Evolutionary conservation across 331 rosid genomes (phyloP).

Genomic region (Stylosanthes scabra): DNA sequence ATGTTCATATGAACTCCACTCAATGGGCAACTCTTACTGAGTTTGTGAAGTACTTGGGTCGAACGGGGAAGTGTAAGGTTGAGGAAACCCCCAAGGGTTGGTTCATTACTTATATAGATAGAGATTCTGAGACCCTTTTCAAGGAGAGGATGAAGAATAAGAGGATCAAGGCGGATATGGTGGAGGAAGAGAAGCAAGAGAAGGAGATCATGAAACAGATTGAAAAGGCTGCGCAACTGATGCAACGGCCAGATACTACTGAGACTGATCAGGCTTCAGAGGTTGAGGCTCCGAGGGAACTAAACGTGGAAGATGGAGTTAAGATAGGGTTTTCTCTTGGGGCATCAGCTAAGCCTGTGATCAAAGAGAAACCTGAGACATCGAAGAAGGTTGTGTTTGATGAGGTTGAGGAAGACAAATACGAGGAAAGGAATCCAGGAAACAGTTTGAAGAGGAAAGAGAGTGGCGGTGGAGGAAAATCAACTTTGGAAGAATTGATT

Average conservation of each 20-base stretch:
- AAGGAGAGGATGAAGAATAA: constrained; percentile 81
- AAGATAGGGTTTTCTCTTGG: constrained; percentile 84
- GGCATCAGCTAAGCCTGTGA: constrained; percentile 45
- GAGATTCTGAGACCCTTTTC: constrained; percentile 75
- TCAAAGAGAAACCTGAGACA: constrained; percentile 55
- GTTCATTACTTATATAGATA: constrained; percentile 84
- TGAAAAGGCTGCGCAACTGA: constrained; percentile 65
- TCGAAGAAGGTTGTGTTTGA: constrained; percentile 56
- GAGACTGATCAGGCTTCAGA: constrained; percentile 49
- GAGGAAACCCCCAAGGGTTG: constrained; percentile 96
- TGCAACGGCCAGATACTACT: constrained; percentile 40
- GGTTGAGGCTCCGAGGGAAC: constrained; percentile 49
- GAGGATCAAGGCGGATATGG: constrained; percentile 66
- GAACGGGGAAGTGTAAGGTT: constrained; percentile 84
- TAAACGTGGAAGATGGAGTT: constrained; percentile 67
- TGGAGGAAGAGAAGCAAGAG: constrained; percentile 88
- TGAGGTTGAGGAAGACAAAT: constrained; percentile 64
- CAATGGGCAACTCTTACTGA: constrained; percentile 88
- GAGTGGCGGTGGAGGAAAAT: constrained; percentile 59
- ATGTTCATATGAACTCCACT: constrained; percentile 87
- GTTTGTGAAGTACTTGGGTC: constrained; percentile 85
- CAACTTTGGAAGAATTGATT: constrained; percentile 76
- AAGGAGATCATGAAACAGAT: constrained; percentile 82
- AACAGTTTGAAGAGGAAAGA: constrained; percentile 49
- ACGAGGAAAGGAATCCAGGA: constrained; percentile 37